Evolutionary conservation across 208 protist species (phyloP).

Genomic region (Leishmania arabica): DNA sequence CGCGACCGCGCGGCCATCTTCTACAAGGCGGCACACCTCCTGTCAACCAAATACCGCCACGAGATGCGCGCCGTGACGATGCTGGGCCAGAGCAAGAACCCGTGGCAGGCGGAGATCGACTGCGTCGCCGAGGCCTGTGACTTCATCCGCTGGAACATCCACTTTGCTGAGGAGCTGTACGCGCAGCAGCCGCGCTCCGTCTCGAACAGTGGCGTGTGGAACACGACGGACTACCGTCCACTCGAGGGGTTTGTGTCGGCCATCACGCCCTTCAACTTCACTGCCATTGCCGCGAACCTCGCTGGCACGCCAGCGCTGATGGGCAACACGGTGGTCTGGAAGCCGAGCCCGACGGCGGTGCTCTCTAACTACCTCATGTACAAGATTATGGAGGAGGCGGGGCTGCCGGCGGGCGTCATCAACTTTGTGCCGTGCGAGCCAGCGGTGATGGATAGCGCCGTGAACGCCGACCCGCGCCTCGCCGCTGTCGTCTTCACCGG

Average conservation of each 20-base stretch:
- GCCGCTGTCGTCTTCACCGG: slow-evolving; percentile 97
- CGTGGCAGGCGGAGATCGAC: slow-evolving; percentile 98
- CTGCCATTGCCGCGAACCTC: slow-evolving; percentile 97
- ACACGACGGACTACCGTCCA: slow-evolving; percentile 95
- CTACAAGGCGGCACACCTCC: slow-evolving; percentile 92
- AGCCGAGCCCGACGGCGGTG: slow-evolving; percentile 93
- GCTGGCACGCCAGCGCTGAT: slow-evolving; percentile 95
- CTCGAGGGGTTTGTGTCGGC: slow-evolving; percentile 97
- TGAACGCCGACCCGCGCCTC: slow-evolving; percentile 85
- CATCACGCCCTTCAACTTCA: slow-evolving; percentile 98
- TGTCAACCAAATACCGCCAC: slow-evolving; percentile 86
- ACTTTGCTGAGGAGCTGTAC: slow-evolving; percentile 95
- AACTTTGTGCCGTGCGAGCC: slow-evolving; percentile 93
- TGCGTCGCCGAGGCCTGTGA: slow-evolving; percentile 94
- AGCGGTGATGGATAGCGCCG: slow-evolving; percentile 66
- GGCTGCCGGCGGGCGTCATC: slow-evolving; percentile 96
- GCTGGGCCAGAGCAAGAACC: slow-evolving; percentile 97
- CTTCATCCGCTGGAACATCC: slow-evolving; percentile 96
- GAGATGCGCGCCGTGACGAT: slow-evolving; percentile 94
- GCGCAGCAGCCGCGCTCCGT: slow-evolving; percentile 85
- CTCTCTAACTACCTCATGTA: slow-evolving; percentile 94
- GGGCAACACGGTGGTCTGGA: slow-evolving; percentile 97
- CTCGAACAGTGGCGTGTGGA: slow-evolving; percentile 88
- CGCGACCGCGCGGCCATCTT: slow-evolving; percentile 94
- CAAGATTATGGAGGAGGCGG: slow-evolving; percentile 95